These are phyloP conservation scores for Orbilia quercus DNA, from an alignment of 2,329 filamentous ascomycete species.

Conservation along the genomic window DNA sequence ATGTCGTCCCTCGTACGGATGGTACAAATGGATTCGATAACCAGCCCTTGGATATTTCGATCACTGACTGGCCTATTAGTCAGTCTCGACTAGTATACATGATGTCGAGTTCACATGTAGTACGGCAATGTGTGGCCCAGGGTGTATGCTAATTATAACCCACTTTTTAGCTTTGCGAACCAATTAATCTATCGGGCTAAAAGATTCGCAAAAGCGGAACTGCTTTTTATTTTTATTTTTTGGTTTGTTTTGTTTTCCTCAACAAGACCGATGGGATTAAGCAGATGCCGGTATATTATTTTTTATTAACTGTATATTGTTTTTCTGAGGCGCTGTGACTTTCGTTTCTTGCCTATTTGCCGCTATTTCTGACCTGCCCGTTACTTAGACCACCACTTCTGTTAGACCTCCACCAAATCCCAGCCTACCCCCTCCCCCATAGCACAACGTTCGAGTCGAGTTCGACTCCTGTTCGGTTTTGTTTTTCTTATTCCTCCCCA, in stretches of 20 bases:
- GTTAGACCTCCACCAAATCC: conserved; percentile 27
- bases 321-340: conserved; percentile 6
- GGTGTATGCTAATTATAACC: conserved; percentile 56
- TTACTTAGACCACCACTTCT: conserved; percentile 38
- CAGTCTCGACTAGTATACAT: conserved; percentile 18
- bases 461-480: conserved; percentile 43
- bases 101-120: conserved; percentile 39
- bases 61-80: conserved; percentile 16
- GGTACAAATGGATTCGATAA: conserved; percentile 27
- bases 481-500: conserved; percentile 55
- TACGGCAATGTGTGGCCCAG: conserved; percentile 55
- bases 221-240: no score
- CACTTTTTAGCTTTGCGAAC: conserved; percentile 23
- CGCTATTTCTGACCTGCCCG: conserved; percentile 56
- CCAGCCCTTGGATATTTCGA: conserved; percentile 7
- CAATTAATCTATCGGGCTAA: conserved; percentile 29
- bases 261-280: conserved; percentile 8
- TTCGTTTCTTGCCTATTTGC: conserved; percentile 54
- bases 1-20: conserved; percentile 34
- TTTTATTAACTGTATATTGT: background rate
- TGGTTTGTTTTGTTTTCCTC: no score
- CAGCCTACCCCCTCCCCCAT: conserved; percentile 38
- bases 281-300: conserved; percentile 35
- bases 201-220: conserved; percentile 34
- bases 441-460: conserved; percentile 50